Conservation (phyloP, 192 early-diverging fungal species). For the Backusella liffmaniae region DNA sequence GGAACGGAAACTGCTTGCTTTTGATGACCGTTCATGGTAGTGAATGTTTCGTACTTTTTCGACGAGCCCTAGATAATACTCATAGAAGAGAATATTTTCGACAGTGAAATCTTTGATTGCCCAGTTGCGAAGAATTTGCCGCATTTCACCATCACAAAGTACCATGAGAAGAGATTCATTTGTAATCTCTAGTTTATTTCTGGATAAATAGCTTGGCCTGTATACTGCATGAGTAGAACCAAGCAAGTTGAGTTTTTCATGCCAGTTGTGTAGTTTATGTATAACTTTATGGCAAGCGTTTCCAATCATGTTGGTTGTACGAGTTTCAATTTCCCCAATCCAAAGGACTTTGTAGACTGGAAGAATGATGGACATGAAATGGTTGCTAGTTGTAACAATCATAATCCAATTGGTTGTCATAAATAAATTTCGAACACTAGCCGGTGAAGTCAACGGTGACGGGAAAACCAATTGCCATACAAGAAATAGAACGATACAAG, state of each 20-base stretch:
- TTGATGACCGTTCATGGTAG: neutral
- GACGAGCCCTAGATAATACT: neutral
- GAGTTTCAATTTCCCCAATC: neutral
- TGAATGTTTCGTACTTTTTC: neutral
- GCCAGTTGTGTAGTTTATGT: neutral
- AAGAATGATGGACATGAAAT: conserved; percentile 4
- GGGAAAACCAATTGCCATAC: conserved; percentile 26
- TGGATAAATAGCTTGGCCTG: too few relatives aligned
- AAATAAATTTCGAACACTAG: neutral
- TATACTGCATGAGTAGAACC: neutral
- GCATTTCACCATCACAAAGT: conserved; percentile 10
- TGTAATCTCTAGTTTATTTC: neutral
- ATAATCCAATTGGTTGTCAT: conserved; percentile 14
- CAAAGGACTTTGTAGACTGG: neutral
- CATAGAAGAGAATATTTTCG: conserved; percentile 20
- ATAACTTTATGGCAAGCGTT: neutral
- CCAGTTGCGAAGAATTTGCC: conserved; percentile 5
- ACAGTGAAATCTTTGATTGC: conserved; percentile 29
- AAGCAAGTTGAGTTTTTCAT: neutral
- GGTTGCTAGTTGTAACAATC: neutral
- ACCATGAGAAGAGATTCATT: conserved; percentile 7
- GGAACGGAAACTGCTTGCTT: neutral
- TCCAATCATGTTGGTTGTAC: neutral
- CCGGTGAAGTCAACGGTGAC: neutral
- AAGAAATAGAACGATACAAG: conserved; percentile 39